Conservation (phyloP, 345 rosid genomes). For the Eucalyptus dawsonii region DNA sequence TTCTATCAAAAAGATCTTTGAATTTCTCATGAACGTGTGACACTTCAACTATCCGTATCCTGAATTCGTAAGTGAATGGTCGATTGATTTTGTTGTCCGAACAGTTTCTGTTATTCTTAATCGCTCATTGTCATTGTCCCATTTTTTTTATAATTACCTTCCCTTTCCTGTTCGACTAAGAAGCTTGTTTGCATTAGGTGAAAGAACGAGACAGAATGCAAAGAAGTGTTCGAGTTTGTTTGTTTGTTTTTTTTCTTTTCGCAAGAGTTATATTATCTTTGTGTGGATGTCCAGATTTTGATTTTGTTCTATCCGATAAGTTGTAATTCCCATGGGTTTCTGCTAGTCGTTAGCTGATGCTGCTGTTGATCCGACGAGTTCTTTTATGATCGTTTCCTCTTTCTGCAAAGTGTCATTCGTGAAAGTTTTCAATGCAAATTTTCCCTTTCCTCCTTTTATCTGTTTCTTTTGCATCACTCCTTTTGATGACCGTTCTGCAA, state of each 20-base stretch:
- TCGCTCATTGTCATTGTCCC: neutral
- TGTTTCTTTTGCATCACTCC: neutral
- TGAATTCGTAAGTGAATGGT: neutral
- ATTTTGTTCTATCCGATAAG: too few species aligned
- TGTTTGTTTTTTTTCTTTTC: too few species aligned
- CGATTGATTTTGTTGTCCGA: neutral
- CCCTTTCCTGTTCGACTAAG: too few species aligned
- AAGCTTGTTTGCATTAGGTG: too few species aligned
- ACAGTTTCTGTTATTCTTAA: neutral
- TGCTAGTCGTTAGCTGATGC: too few species aligned
- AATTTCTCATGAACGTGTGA: neutral
- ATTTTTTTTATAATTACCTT: too few species aligned
- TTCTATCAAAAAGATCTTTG: neutral
- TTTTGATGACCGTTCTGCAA: fast-evolving
- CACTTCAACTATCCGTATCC: neutral
- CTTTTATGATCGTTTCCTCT: neutral
- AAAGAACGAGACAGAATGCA: too few species aligned
- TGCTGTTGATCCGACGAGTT: too few species aligned
- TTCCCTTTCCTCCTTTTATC: neutral
- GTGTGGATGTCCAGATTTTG: too few species aligned
- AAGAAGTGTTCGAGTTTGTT: too few species aligned
- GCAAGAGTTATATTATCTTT: too few species aligned
- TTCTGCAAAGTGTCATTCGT: neutral
- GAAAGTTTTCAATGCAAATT: neutral
- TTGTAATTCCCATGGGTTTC: too few species aligned